phyloP scores from a whole-genome alignment of 1,139 yeast genomes.

The Pichia terricola region DNA sequence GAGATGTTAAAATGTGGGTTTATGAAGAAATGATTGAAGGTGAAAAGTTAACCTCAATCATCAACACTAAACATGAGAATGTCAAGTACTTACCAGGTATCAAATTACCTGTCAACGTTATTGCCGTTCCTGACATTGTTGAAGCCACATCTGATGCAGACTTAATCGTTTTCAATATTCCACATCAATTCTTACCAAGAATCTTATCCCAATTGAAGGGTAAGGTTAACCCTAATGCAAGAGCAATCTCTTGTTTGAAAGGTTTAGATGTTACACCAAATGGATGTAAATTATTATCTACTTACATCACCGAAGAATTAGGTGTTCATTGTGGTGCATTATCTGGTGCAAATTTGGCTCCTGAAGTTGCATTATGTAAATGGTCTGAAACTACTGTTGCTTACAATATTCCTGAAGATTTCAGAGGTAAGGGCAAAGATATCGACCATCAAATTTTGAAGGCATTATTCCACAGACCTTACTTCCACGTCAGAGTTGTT shows the following conservation, averaged over 20 bases:
- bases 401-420: conserved; percentile 62
- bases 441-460: conserved; percentile 61
- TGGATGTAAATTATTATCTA: conserved; percentile 73
- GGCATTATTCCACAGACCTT: conserved; percentile 84
- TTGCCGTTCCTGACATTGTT: conserved; percentile 75
- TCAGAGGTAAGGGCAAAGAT: conserved; percentile 63
- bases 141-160: conserved; percentile 71
- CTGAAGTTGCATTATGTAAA: conserved; percentile 85
- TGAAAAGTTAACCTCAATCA: conserved; percentile 70
- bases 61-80: conserved; percentile 79
- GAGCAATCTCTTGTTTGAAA: conserved; percentile 90
- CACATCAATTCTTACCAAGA: conserved; percentile 81
- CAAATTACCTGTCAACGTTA: conserved; percentile 65
- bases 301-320: conserved; percentile 62
- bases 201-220: conserved; percentile 71
- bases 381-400: conserved; percentile 97
- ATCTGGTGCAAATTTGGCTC: conserved; percentile 92
- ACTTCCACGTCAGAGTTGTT: conserved; percentile 86
- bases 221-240: conserved; percentile 51
- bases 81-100: conserved; percentile 82
- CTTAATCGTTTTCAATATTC: conserved; percentile 79
- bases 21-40: conserved; percentile 72
- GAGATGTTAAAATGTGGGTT: conserved; percentile 88
- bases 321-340: conserved; percentile 89
- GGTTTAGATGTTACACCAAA: conserved; percentile 78